These are phyloP conservation scores for Davidsoniella australis DNA, from an alignment of 2,329 filamentous ascomycete genomes.

Conservation along the genomic window DNA sequence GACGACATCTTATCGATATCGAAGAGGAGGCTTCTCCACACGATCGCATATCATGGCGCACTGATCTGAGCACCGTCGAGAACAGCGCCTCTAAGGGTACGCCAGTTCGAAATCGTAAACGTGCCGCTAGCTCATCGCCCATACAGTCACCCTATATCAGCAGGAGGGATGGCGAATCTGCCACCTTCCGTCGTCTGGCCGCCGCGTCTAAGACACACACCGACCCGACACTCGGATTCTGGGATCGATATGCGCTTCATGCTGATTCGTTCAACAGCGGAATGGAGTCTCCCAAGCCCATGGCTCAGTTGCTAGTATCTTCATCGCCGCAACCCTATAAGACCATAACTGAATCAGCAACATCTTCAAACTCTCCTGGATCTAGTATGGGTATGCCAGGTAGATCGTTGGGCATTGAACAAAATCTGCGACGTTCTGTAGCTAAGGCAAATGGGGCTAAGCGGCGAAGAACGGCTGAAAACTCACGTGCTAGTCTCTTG, in stretches of 20 bases:
- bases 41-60: slow-evolving; percentile 45
- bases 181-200: slow-evolving; percentile 11
- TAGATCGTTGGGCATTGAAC: neutral
- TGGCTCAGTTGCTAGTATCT: slow-evolving; percentile 22
- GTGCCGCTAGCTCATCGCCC: slow-evolving; percentile 59
- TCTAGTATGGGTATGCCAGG: neutral
- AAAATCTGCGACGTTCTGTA: slow-evolving; percentile 5
- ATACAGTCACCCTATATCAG: slow-evolving; percentile 39
- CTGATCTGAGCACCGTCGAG: slow-evolving; percentile 26
- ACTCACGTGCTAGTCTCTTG: slow-evolving; percentile 7
- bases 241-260: slow-evolving; percentile 53
- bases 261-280: slow-evolving; percentile 18
- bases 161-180: slow-evolving; percentile 8
- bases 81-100: slow-evolving; percentile 31
- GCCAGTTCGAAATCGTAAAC: slow-evolving; percentile 39
- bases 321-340: slow-evolving; percentile 49
- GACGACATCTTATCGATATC: slow-evolving; percentile 25
- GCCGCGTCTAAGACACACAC: slow-evolving; percentile 32
- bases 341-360: slow-evolving; percentile 13
- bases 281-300: slow-evolving; percentile 3
- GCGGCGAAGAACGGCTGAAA: slow-evolving; percentile 5
- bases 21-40: slow-evolving; percentile 37
- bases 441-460: slow-evolving; percentile 9
- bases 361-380: neutral
- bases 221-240: slow-evolving; percentile 58